These are phyloP conservation scores for Pseudogymnoascus sp. DNA, from an alignment of 2,329 filamentous ascomycete genomes.

Conservation along the genomic window DNA sequence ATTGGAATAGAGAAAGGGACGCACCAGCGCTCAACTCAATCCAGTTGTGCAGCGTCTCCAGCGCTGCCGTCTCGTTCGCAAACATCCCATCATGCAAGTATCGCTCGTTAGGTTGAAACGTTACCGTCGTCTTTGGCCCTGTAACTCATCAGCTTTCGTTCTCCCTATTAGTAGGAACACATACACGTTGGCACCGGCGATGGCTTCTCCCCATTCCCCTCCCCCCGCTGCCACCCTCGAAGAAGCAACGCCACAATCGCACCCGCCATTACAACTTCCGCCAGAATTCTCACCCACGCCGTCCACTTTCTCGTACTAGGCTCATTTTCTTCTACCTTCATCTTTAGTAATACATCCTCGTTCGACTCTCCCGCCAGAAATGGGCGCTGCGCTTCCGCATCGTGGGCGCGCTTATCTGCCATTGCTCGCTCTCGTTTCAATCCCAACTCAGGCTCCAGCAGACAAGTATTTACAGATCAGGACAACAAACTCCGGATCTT, in stretches of 20 bases:
- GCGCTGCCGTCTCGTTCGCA: neutral
- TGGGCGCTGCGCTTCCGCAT: slow-evolving; percentile 2
- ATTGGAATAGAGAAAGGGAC: neutral
- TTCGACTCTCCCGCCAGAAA: neutral
- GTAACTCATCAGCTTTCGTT: neutral
- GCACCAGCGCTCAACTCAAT: slow-evolving; percentile 14
- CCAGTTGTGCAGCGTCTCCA: slow-evolving; percentile 15
- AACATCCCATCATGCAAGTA: slow-evolving; percentile 16
- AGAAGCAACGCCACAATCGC: neutral
- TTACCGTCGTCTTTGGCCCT: slow-evolving; percentile 10
- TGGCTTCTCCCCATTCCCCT: neutral
- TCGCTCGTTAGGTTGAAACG: slow-evolving; percentile 10
- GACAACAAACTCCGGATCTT: neutral
- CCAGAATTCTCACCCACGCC: neutral
- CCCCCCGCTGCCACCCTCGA: neutral
- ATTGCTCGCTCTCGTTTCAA: neutral
- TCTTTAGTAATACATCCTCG: neutral
- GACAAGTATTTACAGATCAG: neutral
- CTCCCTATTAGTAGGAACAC: neutral
- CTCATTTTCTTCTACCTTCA: neutral
- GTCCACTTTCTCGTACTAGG: neutral
- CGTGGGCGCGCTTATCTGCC: neutral
- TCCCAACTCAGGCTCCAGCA: neutral
- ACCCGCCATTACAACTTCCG: neutral
- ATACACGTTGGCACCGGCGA: neutral